Base-by-base conservation (phyloP, 257 asterid species). In the Lavandula angustifolia region DNA sequence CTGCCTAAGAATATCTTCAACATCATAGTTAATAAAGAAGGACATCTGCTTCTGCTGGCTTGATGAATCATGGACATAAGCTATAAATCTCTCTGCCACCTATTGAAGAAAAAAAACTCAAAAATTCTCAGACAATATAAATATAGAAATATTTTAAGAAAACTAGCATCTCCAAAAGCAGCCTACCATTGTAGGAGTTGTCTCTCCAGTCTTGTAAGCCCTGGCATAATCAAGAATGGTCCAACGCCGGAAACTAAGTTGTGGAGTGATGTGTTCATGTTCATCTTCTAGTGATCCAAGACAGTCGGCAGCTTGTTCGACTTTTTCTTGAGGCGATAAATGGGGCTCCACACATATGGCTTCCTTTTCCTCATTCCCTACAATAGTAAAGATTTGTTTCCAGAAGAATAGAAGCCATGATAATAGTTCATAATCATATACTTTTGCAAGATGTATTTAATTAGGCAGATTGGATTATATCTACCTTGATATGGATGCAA, bases 41-140 rank as follows among this genome's bases (percentile, higher is more conserved):
- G 95, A 86, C 98, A 92, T 92, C 48, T 73, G 79, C 65, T 73
- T 64, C 54, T 71, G 27, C 70, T 69, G 64, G 49, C 69, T 55
- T 10, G 82, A 85, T 10, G 96, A 88, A 7, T 83, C 86, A 0
- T 17, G 55, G 10, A 87, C 86, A 8, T 68, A 83, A 37, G 74
- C 71, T 50, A 92, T 64, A 12, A 92, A 73, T 10, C 82, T 56
- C 31, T 85, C 78, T 6, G 94, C 94, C 12, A 92, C 91, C 98
- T 89, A 71, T 52, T 52, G 7, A 43, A 67, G 14, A 47, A 41
- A 18, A 4, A 59, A 22, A 22, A 22, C 27, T n/a, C 31, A n/a
- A 7, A 42, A 12, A 10, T 16, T 18, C 5, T 8, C 33, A 42
- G 3, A 10, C 5, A 42, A n/a, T n/a, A 44, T n/a, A 44, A 4